A percentile compares a stretch with the other conserved stretches of the same genome.
Conservation (phyloP, 345 rosid species). For the Lepidium aucheri region DNA sequence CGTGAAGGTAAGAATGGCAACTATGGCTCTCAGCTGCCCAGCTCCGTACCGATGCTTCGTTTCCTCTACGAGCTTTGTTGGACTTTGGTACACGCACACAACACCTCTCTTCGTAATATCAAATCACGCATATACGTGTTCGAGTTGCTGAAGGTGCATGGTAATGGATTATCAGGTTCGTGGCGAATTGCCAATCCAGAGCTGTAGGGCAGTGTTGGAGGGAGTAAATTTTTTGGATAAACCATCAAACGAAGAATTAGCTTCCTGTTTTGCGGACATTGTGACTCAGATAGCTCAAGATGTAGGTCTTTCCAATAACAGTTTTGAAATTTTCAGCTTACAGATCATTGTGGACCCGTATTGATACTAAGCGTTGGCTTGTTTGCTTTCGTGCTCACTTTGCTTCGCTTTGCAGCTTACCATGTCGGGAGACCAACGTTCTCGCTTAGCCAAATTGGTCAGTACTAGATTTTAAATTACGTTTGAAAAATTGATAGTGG, state of each 20-base stretch:
- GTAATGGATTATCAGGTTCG: conserved; percentile 51
- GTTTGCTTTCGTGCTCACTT: not conserved
- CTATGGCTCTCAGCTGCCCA: conserved; percentile 42
- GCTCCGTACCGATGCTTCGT: conserved; percentile 71
- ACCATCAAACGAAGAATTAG: conserved; percentile 47
- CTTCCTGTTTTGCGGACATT: conserved; percentile 68
- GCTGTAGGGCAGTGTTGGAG: conserved; percentile 69
- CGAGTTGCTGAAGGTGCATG: conserved; percentile 19
- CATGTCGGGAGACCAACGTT: conserved; percentile 72
- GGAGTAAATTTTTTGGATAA: conserved; percentile 49
- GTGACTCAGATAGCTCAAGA: conserved; percentile 92
- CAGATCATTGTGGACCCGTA: not conserved
- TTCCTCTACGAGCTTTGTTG: conserved; percentile 92
- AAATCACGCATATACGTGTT: conserved; percentile 7
- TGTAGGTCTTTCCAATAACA: conserved; percentile 31
- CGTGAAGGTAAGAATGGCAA: conserved; percentile 77
- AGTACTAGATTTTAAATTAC: conserved; percentile 22
- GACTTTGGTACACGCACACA: conserved; percentile 42
- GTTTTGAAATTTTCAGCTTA: not conserved
- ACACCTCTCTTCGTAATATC: not conserved
- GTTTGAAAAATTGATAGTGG: not conserved
- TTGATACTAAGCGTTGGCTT: not conserved
- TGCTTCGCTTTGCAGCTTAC: conserved; percentile 54
- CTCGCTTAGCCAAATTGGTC: conserved; percentile 83
- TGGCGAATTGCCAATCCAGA: conserved; percentile 82